A percentile compares a stretch with the other conserved stretches of the same genome.
These are phyloP conservation scores for Cyberlindnera samutprakarnensis DNA, from an alignment of 805 yeast genomes.

Conservation along the genomic window DNA sequence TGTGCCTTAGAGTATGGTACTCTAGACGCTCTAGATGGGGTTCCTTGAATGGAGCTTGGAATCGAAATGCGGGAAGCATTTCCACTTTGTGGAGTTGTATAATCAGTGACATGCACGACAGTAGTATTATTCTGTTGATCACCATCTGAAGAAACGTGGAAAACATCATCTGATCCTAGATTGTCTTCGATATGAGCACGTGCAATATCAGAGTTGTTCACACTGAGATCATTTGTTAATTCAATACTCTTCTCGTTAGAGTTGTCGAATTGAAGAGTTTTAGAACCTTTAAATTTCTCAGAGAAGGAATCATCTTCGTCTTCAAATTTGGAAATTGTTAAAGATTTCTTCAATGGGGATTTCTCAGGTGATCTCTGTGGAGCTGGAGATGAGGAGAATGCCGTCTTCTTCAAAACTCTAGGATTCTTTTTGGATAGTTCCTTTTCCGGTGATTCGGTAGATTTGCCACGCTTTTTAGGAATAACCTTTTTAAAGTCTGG, in stretches of 20 bases:
- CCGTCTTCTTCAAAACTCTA: slow-evolving; percentile 17
- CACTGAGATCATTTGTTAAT: background rate
- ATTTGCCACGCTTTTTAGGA: slow-evolving; percentile 18
- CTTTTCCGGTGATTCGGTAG: slow-evolving; percentile 8
- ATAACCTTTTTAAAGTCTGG: slow-evolving; percentile 15
- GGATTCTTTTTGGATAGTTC: slow-evolving; percentile 9
- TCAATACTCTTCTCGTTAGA: background rate
- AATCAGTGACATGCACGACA: background rate
- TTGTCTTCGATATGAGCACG: too few relatives aligned
- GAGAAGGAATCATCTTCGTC: slow-evolving; percentile 1
- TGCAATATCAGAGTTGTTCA: background rate
- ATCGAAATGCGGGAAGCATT: slow-evolving; percentile 7
- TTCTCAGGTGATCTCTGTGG: slow-evolving; percentile 6
- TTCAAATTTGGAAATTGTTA: slow-evolving; percentile 21
- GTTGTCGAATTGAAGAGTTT: too few relatives aligned
- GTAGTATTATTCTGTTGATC: background rate
- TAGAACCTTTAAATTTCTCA: slow-evolving; percentile 1
- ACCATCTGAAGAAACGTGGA: background rate
- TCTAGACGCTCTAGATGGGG: slow-evolving; percentile 8
- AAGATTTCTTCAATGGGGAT: slow-evolving; percentile 18
- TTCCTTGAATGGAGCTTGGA: slow-evolving; percentile 6
- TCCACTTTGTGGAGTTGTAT: slow-evolving; percentile 10
- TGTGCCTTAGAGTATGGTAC: slow-evolving; percentile 1
- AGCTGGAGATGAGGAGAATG: slow-evolving; percentile 24
- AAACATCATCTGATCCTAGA: background rate